A percentile compares a stretch with the other conserved stretches of the same genome.
These are phyloP conservation scores for Pouteria campechiana DNA, from an alignment of 179 eudicot species.

Conservation along the genomic window DNA sequence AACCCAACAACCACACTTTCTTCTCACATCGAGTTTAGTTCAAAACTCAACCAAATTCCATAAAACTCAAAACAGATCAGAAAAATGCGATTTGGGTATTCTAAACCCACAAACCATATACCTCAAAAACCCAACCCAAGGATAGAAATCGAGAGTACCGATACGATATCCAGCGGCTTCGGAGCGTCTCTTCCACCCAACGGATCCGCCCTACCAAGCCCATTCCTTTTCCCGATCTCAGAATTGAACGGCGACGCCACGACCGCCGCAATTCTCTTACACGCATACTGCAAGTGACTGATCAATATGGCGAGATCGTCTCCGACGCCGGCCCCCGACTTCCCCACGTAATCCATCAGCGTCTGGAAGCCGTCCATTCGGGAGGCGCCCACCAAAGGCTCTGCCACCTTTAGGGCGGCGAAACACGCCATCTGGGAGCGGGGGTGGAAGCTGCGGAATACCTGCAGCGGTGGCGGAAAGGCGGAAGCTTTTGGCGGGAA, in stretches of 20 bases:
- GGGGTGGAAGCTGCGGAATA: too few relatives aligned
- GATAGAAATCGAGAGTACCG: constrained; percentile 21
- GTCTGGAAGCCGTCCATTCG: constrained; percentile 37
- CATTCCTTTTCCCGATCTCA: constrained; percentile 21
- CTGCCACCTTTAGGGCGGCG: too few relatives aligned
- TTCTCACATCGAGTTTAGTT: too few relatives aligned
- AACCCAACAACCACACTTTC: too few relatives aligned
- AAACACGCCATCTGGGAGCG: too few relatives aligned
- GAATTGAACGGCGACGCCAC: constrained; percentile 82
- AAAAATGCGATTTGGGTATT: too few relatives aligned
- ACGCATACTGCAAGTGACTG: constrained; percentile 72
- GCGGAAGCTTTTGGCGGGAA: constrained; percentile 6
- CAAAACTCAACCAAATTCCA: too few relatives aligned
- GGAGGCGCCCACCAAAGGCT: too few relatives aligned
- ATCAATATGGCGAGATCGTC: constrained; percentile 70
- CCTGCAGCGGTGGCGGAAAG: constrained; percentile 12
- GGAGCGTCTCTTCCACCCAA: constrained; percentile 62
- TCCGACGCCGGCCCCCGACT: constrained; percentile 53
- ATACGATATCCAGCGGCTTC: constrained; percentile 83
- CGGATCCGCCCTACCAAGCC: constrained; percentile 10
- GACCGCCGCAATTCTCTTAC: constrained; percentile 75
- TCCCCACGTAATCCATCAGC: constrained; percentile 63
- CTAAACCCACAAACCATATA: neutral
- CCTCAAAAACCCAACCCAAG: neutral
- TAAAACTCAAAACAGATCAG: too few relatives aligned